Percentiles rank a stretch among this genome's conserved stretches.
phyloP scores from a whole-genome alignment of 176 grass and related monocot genomes.

The Alopecurus myosuroides region DNA sequence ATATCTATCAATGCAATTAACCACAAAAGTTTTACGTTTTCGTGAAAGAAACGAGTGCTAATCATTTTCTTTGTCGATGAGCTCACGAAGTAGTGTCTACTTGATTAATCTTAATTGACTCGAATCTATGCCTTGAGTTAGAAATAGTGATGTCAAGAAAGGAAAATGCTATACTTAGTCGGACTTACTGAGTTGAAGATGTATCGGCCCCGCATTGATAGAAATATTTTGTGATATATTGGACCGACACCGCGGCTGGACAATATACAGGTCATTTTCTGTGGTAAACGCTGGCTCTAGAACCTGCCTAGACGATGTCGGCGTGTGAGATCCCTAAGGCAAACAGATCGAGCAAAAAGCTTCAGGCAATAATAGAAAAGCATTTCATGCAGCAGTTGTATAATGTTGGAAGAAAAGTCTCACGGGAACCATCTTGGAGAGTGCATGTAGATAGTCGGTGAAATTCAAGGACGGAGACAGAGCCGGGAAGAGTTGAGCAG shows the following conservation, averaged over 20 bases:
- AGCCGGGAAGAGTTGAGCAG: conserved; percentile 45
- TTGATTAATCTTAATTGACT: too few relatives aligned
- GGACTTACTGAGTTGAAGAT: conserved; percentile 47
- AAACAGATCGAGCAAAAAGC: too few relatives aligned
- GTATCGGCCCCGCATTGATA: neutral
- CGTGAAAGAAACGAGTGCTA: too few relatives aligned
- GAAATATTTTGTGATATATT: conserved; percentile 42
- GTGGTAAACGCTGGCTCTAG: conserved; percentile 61
- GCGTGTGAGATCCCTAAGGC: conserved; percentile 5
- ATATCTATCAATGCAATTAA: too few relatives aligned
- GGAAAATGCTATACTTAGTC: conserved; percentile 22
- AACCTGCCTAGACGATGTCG: conserved; percentile 30
- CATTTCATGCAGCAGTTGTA: neutral
- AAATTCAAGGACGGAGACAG: conserved; percentile 32
- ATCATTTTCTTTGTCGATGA: too few relatives aligned
- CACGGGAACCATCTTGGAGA: conserved; percentile 48
- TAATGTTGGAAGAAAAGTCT: conserved; percentile 22
- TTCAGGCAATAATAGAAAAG: neutral
- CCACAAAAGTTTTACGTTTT: too few relatives aligned
- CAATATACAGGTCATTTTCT: conserved; percentile 40
- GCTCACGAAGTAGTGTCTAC: too few relatives aligned
- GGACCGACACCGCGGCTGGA: conserved; percentile 47
- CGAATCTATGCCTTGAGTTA: too few relatives aligned
- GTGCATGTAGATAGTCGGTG: conserved; percentile 40
- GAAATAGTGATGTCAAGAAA: too few relatives aligned